Evolutionary conservation across 1,284 basidiomycete species (phyloP), one percentile per base, ranked within the genome.

Genomic region (Ceratobasidium sp.): DNA sequence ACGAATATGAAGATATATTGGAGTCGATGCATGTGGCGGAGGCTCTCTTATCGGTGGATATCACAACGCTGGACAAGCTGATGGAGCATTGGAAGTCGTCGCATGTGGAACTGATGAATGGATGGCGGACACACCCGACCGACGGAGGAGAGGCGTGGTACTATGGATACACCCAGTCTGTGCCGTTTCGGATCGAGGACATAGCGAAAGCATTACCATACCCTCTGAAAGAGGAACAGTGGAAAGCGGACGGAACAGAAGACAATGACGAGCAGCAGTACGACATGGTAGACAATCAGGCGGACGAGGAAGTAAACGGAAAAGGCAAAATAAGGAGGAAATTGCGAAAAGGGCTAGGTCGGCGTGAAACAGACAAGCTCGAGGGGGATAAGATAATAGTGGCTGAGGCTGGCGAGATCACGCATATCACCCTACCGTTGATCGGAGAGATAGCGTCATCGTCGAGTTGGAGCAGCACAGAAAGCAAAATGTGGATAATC

Each of bases 1-100:
- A n/a, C 26, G 56, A 71, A 28, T 57, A 71, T 13, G 44, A 42
- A 42, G 54, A 71, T 40, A 57, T 71, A 7, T 17, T 71, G 20
- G 54, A 46, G n/a, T 71, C 69, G 20, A 57, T 71, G 40, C 20
- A 48, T 15, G 40, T 40, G 12, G 69, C 69, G 9, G 56, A 71
- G 26, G 28, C 42, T n/a, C 54, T 71, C 10, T 44, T 71, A 17
- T 57, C 69, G 2, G 7, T 42, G n/a, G 33, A 38, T 20, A 20
- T 71, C 0, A 56, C 42, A 9, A 42, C n/a, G 42, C 44, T 71
- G 40, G 46, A 61, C 54, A 26, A 48, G 20, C 56, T 71, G 23
- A 38, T 61, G 10, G 23, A 26, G 26, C 20, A 20, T 5, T 71
- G 69, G 69, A 71, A 3, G 26, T 6, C 15, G 17, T 33, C 57